These are phyloP conservation scores for Hemileccinum impolitum DNA, from an alignment of 768 basidiomycete species.

Conservation along the genomic window DNA sequence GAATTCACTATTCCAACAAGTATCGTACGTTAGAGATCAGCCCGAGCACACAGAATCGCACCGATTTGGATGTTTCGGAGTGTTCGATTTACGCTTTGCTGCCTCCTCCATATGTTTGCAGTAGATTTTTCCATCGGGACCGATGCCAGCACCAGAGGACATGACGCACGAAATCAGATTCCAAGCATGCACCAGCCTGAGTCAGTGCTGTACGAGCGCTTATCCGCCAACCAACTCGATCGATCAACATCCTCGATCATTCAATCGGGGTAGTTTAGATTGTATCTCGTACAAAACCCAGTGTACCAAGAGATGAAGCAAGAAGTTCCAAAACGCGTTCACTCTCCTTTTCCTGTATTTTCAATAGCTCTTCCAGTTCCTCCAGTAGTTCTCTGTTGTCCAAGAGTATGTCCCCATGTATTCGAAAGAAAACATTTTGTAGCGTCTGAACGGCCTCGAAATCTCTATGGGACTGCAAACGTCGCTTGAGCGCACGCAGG, in stretches of 20 bases:
- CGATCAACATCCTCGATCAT: neutral
- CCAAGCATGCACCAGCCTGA: too few relatives aligned
- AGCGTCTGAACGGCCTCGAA: conserved; percentile 95
- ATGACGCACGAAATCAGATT: conserved; percentile 6
- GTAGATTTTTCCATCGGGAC: conserved; percentile 32
- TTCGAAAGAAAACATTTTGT: conserved; percentile 76
- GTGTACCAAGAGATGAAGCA: conserved; percentile 67
- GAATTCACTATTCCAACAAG: conserved; percentile 30
- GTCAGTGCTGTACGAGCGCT: conserved; percentile 2
- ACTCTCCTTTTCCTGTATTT: conserved; percentile 74
- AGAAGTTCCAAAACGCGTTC: conserved; percentile 73
- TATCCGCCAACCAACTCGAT: conserved; percentile 22
- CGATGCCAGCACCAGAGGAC: conserved; percentile 16
- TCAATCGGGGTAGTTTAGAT: conserved; percentile 32
- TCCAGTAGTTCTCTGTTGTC: conserved; percentile 61
- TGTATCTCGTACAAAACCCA: conserved; percentile 72
- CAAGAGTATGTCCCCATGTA: conserved; percentile 81
- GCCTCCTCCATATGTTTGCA: conserved; percentile 38
- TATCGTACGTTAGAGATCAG: conserved; percentile 6
- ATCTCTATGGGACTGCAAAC: conserved; percentile 78
- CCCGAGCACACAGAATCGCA: conserved; percentile 21
- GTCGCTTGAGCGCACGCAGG: conserved; percentile 65
- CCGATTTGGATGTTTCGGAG: conserved; percentile 36
- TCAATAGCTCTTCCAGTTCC: conserved; percentile 55
- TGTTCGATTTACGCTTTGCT: conserved; percentile 32